A percentile compares a stretch with the other conserved stretches of the same genome.
These are phyloP conservation scores for Salvia sclarea DNA, from an alignment of 305 asterid genomes.

Conservation along the genomic window DNA sequence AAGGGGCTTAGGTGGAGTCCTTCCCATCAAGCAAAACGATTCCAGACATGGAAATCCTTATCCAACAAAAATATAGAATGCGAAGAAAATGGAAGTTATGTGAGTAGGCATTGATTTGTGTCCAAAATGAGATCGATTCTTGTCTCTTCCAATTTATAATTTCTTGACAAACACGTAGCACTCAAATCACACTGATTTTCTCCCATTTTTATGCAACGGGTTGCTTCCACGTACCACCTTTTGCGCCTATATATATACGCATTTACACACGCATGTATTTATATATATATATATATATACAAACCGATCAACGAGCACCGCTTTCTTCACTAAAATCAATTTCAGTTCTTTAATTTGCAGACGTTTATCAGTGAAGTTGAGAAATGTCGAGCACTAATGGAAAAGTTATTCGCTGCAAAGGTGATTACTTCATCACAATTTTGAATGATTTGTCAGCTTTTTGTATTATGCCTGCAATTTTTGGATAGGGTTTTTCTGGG, in stretches of 20 bases:
- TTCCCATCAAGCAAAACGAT: background rate
- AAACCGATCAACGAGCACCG: background rate
- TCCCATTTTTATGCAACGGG: conserved; percentile 1
- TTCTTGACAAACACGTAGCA: background rate
- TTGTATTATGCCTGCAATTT: background rate
- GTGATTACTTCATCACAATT: conserved; percentile 28
- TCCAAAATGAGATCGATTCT: background rate
- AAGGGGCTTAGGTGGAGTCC: too few species aligned
- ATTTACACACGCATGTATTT: too few species aligned
- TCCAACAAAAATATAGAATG: background rate
- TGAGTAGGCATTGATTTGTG: background rate
- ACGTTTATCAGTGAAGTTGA: background rate
- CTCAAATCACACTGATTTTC: background rate
- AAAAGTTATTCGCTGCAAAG: conserved; percentile 58
- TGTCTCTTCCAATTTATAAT: background rate
- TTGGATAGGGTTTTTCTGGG: background rate
- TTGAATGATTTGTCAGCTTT: background rate
- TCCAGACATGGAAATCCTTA: background rate
- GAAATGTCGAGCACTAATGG: conserved; percentile 46
- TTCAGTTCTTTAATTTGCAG: background rate
- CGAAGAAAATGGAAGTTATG: background rate
- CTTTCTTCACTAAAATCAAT: background rate
- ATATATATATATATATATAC: too few species aligned
- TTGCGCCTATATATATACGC: background rate
- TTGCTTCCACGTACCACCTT: conserved; percentile 23